Evolutionary conservation across 495 filamentous ascomycete genomes (phyloP), one percentile per base, ranked within the genome.

Genomic region (Aspergillus egyptiacus): DNA sequence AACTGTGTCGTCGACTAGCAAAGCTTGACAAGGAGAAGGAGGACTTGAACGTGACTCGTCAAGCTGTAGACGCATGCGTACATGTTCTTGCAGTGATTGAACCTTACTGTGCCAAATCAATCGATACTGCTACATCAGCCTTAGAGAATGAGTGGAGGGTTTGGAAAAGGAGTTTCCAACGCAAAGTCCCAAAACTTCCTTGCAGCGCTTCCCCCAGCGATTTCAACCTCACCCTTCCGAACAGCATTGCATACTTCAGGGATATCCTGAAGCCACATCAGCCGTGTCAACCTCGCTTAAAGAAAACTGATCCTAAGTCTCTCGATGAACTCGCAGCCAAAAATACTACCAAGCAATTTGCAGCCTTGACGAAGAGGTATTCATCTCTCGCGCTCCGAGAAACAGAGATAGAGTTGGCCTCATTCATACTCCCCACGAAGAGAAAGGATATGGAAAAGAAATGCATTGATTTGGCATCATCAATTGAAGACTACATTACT

Each of bases 1-100:
- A 85, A 50, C 65, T 86, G 7, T 77, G 75, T 48, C 75, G 81
- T 23, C 79, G 82, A 11, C 62, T 85, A 34, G 76, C 71, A 5
- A 85, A 86, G 58, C 33, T 85, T 5, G 76, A 84, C 28, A 42
- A 53, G 11, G 68, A 77, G 19, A 66, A 55, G 13, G 27, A 42
- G 8, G 37, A 28, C 14, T 44, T 37, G 20, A 14, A 30, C 5
- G 2, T 51, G 6, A 17, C 42, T 34, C 23, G 38, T 22, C 10
- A n/a, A 9, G 17, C n/a, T 31, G 13, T 17, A 22, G 3, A 37
- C 10, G 43, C 41, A 1, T 62, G 60, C 44, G 27, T 43, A 0
- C 14, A 47, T 3, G 43, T 70, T 7, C 59, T 67, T 24, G 20
- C 7, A 19, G 6, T 23, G 1, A 18, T 62, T 32, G 52, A 45